These are phyloP conservation scores for Antrodiella citrinella DNA, from an alignment of 768 basidiomycete genomes.

Conservation along the genomic window DNA sequence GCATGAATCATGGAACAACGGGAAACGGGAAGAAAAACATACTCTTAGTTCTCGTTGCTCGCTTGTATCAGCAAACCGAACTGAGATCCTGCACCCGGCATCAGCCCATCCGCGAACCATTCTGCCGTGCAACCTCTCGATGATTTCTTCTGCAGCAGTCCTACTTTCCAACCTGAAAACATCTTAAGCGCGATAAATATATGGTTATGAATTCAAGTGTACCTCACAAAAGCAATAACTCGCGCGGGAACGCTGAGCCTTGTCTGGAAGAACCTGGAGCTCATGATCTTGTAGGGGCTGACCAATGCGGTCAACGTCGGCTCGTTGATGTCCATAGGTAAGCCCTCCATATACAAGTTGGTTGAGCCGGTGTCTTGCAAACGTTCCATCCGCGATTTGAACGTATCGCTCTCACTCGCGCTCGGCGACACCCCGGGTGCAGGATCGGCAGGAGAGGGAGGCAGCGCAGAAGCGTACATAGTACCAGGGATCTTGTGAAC, in stretches of 20 bases:
- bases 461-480: constrained; percentile 34
- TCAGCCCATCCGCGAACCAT: constrained; percentile 79
- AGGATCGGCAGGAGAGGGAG: constrained; percentile 15
- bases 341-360: constrained; percentile 78
- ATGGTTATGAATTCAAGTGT: constrained; percentile 7
- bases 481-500: constrained; percentile 83
- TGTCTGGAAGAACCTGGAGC: constrained; percentile 75
- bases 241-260: constrained; percentile 67
- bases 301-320: constrained; percentile 60
- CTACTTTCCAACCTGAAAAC: constrained; percentile 58
- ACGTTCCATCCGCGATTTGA: constrained; percentile 77
- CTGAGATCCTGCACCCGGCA: constrained; percentile 66
- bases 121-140: constrained; percentile 70
- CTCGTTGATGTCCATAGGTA: constrained; percentile 65
- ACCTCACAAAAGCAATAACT: constrained; percentile 81
- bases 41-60: constrained; percentile 75
- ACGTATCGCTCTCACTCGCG: constrained; percentile 26
- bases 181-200: background rate
- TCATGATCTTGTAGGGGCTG: constrained; percentile 63
- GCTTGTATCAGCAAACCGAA: constrained; percentile 70
- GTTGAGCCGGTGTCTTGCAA: constrained; percentile 59
- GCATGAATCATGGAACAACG: background rate
- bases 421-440: constrained; percentile 2
- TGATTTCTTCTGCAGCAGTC: constrained; percentile 63
- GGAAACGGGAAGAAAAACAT: constrained; percentile 24